Evolutionary conservation across 257 asterid species (phyloP).

Genomic region (Nyctanthes arbortristis): DNA sequence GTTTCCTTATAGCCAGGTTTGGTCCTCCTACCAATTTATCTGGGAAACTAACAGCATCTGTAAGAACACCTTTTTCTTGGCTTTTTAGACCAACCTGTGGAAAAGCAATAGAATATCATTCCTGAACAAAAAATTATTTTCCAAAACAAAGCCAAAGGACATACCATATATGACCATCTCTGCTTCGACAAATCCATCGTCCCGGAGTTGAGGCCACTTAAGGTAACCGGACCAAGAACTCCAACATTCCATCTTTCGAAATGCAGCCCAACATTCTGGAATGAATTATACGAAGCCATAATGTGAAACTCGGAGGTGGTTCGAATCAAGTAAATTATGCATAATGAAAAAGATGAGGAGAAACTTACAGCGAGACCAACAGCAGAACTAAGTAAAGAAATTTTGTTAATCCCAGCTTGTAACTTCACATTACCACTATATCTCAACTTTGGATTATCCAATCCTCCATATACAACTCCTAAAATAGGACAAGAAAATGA

Average conservation of each 20-base stretch:
- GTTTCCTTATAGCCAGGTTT: conserved; percentile 61
- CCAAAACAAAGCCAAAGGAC: conserved; percentile 3
- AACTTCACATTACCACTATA: conserved; percentile 52
- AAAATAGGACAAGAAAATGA: conserved; percentile 16
- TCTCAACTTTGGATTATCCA: conserved; percentile 62
- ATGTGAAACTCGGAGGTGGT: not conserved
- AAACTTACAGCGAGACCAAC: conserved; percentile 80
- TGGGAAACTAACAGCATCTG: conserved; percentile 61
- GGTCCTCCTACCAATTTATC: conserved; percentile 70
- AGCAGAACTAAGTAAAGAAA: conserved; percentile 75
- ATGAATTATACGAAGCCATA: not conserved
- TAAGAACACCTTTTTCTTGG: conserved; percentile 49
- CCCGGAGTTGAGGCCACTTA: conserved; percentile 74
- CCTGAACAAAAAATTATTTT: too few relatives aligned
- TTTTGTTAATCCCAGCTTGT: conserved; percentile 73
- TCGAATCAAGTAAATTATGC: not conserved
- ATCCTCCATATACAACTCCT: conserved; percentile 63
- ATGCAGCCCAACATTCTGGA: conserved; percentile 78
- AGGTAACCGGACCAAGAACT: conserved; percentile 78
- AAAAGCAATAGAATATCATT: not conserved
- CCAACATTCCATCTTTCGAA: conserved; percentile 77
- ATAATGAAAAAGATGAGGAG: not conserved
- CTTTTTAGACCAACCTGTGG: conserved; percentile 74
- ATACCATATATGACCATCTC: conserved; percentile 76
- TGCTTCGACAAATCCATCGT: conserved; percentile 75